Conservation (phyloP, 2,329 filamentous ascomycete species). For the Sphaerulina musiva region DNA sequence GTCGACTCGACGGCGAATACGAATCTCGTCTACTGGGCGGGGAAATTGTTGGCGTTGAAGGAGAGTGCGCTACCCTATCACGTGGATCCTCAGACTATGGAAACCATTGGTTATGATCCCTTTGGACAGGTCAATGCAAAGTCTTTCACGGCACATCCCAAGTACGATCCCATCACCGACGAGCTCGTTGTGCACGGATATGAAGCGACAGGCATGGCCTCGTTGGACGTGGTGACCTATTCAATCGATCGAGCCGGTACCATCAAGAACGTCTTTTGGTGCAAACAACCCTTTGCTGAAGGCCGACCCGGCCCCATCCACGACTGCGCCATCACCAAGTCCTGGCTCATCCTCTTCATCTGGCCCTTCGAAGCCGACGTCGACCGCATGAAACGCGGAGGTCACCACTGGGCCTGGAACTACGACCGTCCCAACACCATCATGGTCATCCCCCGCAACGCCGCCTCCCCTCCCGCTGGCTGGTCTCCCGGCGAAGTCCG, state of each 20-base stretch:
- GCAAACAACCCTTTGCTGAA: slow-evolving; percentile 34
- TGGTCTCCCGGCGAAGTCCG: slow-evolving; percentile 18
- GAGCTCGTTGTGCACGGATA: slow-evolving; percentile 41
- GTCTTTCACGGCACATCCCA: slow-evolving; percentile 43
- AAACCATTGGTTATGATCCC: slow-evolving; percentile 37
- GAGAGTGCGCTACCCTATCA: slow-evolving; percentile 39
- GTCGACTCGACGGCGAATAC: slow-evolving; percentile 55
- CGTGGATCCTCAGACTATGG: slow-evolving; percentile 38
- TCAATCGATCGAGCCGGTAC: slow-evolving; percentile 36
- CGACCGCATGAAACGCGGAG: slow-evolving; percentile 35
- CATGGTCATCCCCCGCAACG: slow-evolving; percentile 24
- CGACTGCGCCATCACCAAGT: slow-evolving; percentile 37
- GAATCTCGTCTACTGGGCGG: slow-evolving; percentile 54
- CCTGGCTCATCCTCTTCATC: slow-evolving; percentile 36
- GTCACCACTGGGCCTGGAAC: slow-evolving; percentile 39
- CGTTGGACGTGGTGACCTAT: slow-evolving; percentile 37
- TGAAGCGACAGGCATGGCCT: slow-evolving; percentile 34
- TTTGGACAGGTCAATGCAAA: slow-evolving; percentile 37
- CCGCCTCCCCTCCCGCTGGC: slow-evolving; percentile 14
- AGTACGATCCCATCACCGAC: slow-evolving; percentile 39
- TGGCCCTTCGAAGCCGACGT: slow-evolving; percentile 35
- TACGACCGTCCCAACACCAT: slow-evolving; percentile 22
- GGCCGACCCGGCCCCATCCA: slow-evolving; percentile 34
- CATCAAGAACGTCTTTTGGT: slow-evolving; percentile 38
- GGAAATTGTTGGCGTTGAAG: slow-evolving; percentile 50